Evolutionary conservation across 495 filamentous ascomycete genomes (phyloP).

Genomic region (Parathielavia appendiculata): DNA sequence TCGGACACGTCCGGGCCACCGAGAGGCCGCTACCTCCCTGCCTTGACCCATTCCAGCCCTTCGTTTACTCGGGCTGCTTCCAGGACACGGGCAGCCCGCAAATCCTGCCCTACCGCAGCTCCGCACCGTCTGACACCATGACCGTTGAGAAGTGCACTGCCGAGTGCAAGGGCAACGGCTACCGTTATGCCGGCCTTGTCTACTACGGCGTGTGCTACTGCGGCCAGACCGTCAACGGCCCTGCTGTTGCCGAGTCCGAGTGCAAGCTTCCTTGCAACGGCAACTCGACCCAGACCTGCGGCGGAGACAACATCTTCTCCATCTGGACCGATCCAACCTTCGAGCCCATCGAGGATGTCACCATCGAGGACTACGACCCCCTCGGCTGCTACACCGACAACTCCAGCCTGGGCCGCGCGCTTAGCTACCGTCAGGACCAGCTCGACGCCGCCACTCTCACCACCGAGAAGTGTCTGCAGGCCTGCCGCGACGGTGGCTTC

Average conservation of each 20-base stretch:
- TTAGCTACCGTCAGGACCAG: slow-evolving; percentile 43
- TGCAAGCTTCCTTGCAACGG: slow-evolving; percentile 48
- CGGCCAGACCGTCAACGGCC: slow-evolving; percentile 41
- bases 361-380: slow-evolving; percentile 41
- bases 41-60: slow-evolving; percentile 42
- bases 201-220: slow-evolving; percentile 54
- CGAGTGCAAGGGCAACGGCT: slow-evolving; percentile 53
- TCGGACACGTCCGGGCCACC: slow-evolving; percentile 32
- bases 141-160: slow-evolving; percentile 49
- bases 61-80: slow-evolving; percentile 51
- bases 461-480: slow-evolving; percentile 41
- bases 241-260: slow-evolving; percentile 28
- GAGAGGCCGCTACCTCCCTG: slow-evolving; percentile 39
- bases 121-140: slow-evolving; percentile 36
- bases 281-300: slow-evolving; percentile 43
- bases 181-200: slow-evolving; percentile 51
- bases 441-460: slow-evolving; percentile 37
- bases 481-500: slow-evolving; percentile 44
- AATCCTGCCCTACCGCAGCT: slow-evolving; percentile 40
- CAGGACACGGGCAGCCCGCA: slow-evolving; percentile 32
- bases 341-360: slow-evolving; percentile 34
- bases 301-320: slow-evolving; percentile 43
- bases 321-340: slow-evolving; percentile 52
- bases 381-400: slow-evolving; percentile 57
- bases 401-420: slow-evolving; percentile 40